Base-by-base conservation (phyloP, 2,329 filamentous ascomycete species). In the Mariannaea elegans region DNA sequence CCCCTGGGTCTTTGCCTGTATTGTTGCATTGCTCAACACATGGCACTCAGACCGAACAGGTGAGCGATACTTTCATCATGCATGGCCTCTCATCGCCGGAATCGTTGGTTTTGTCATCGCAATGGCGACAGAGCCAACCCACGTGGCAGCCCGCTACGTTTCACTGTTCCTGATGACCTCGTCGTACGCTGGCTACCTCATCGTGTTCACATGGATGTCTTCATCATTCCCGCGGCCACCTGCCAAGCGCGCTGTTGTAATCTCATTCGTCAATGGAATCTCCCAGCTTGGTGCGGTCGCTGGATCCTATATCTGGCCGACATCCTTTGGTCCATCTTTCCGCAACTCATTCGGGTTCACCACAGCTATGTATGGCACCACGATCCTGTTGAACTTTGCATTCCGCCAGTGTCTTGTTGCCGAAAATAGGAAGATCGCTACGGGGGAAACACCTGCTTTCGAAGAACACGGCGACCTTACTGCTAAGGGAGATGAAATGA, bases 101-200 rank as follows among this genome's bases (percentile, higher is more conserved):
- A 70, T 86, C 1, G 65, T 83, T 8, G 85, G 85, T 18, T 87
- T 87, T 72, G 69, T 87, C 70, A 87, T 88, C 67, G 81, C 80
- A 74, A 87, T 87, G 82, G 80, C 80, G 2, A 87, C 85, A 0
- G 70, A 79, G 19, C n/a, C n/a, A n/a, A n/a, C n/a, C n/a, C 85
- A 84, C 65, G 73, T 80, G 1, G 84, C 83, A 2, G 85, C 83
- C 7, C 83, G 86, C 51, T 88, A 88, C 71, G 72, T 87, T 6
- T 84, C 85, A 2, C 80, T 88, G n/a, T 88, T 88, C 75, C 77
- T 88, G 1, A 84, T 87, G 67, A 82, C 85, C 0, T 78, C 78
- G 27, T 82, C 84, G 2, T 88, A 88, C 63, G 84, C 85, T 0
- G 84, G 83, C 29, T 82, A 81, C 58, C 77, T 74, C n/a, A 75